A percentile compares a stretch with the other conserved stretches of the same genome.
phyloP scores from a whole-genome alignment of 352 stramenopile species.

The Lagenidium sp. region DNA sequence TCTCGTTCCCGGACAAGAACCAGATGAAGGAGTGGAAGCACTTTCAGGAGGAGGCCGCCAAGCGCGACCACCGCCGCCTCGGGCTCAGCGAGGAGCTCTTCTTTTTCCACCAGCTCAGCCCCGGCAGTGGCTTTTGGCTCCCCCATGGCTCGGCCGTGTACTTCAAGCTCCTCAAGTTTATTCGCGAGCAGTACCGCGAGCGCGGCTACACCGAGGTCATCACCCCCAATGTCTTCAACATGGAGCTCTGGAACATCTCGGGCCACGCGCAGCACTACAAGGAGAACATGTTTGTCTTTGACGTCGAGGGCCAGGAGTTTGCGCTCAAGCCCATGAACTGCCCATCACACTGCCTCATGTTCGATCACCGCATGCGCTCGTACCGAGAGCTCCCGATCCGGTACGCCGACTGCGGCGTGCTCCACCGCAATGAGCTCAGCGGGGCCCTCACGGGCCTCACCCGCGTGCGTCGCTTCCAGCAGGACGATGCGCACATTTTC shows the following conservation, averaged over 20 bases:
- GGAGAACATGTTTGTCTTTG: conserved; percentile 98
- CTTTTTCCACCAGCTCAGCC: conserved; percentile 91
- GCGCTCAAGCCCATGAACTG: conserved; percentile 99
- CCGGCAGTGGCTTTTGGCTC: conserved; percentile 95
- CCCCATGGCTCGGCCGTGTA: conserved; percentile 95
- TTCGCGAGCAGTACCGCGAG: conserved; percentile 78
- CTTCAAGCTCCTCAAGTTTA: conserved; percentile 97
- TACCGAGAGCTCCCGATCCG: conserved; percentile 97
- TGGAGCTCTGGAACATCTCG: conserved; percentile 96
- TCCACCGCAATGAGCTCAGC: conserved; percentile 96
- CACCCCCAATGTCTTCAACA: conserved; percentile 98
- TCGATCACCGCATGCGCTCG: conserved; percentile 88
- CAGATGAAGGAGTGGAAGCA: conserved; percentile 97
- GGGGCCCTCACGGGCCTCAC: conserved; percentile 96
- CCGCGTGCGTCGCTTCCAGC: conserved; percentile 94
- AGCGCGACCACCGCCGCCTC: conserved; percentile 94
- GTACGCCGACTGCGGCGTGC: conserved; percentile 97
- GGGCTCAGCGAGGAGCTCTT: conserved; percentile 94
- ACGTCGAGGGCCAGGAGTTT: conserved; percentile 92
- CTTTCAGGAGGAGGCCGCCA: conserved; percentile 94
- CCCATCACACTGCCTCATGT: conserved; percentile 98
- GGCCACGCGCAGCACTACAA: conserved; percentile 98
- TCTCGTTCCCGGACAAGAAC: conserved; percentile 98
- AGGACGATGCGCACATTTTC: conserved; percentile 99
- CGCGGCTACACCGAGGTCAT: conserved; percentile 91